These are phyloP conservation scores for Chlorella vulgaris DNA, from an alignment of 139 green algal genomes.

Conservation along the genomic window DNA sequence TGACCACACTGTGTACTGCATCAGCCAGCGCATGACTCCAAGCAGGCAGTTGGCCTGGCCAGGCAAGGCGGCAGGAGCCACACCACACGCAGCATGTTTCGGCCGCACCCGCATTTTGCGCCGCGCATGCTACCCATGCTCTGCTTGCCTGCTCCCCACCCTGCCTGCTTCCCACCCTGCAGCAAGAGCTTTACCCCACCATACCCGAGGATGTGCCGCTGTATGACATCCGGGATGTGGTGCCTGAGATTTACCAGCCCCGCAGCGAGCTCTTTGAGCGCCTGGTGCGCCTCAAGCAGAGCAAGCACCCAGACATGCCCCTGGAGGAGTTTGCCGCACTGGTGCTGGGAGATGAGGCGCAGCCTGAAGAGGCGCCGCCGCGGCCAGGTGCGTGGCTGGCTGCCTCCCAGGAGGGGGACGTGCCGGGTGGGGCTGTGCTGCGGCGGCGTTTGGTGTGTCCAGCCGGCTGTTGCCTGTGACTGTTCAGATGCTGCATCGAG, in stretches of 20 bases:
- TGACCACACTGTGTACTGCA: too few species aligned
- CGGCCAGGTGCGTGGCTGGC: conserved; percentile 6
- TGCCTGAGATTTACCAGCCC: conserved; percentile 43
- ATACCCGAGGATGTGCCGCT: conserved; percentile 49
- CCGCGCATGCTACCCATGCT: too few species aligned
- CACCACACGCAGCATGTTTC: too few species aligned
- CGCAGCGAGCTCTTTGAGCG: conserved; percentile 14
- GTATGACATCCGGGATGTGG: conserved; percentile 46
- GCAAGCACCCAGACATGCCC: conserved; percentile 10
- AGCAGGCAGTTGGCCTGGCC: too few species aligned
- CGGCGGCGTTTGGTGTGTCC: too few species aligned
- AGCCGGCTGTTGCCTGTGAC: too few species aligned
- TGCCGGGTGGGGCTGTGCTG: not conserved
- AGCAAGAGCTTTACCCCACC: conserved; percentile 31
- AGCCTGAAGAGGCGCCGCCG: conserved; percentile 7
- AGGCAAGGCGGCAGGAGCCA: too few species aligned
- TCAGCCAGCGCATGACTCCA: too few species aligned
- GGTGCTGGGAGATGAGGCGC: not conserved
- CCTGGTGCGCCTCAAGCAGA: conserved; percentile 8
- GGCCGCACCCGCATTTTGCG: too few species aligned
- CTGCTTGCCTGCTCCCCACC: not conserved
- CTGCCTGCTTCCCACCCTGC: conserved; percentile 1
- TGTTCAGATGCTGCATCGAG: too few species aligned
- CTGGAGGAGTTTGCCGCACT: not conserved
- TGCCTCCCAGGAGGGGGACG: not conserved